Percentiles rank a stretch among this genome's conserved stretches.
phyloP scores from a whole-genome alignment of 164 flowering plant genomes.

The Annona squamosa region DNA sequence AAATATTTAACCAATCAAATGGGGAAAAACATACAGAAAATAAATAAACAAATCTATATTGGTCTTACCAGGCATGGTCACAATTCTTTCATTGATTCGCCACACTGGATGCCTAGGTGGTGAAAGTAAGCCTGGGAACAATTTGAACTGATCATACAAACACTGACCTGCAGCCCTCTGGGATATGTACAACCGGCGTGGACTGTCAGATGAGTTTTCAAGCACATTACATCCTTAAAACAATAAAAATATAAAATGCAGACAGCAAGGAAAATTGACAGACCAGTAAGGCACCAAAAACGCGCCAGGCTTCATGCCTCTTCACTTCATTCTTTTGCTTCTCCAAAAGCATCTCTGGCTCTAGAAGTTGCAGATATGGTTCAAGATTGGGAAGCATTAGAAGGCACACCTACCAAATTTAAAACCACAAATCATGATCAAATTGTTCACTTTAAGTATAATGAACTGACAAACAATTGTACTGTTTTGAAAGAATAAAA shows the following conservation, averaged over 20 bases:
- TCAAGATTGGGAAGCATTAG: constrained; percentile 90
- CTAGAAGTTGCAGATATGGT: constrained; percentile 68
- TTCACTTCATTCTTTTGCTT: constrained; percentile 76
- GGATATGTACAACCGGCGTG: not conserved
- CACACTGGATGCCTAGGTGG: constrained; percentile 37
- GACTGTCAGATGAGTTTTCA: not conserved
- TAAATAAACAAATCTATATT: no score
- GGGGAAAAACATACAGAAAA: no score
- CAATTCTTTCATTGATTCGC: constrained; percentile 38
- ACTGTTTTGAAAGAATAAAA: no score
- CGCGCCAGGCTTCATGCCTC: constrained; percentile 94
- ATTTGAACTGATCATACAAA: constrained; percentile 58
- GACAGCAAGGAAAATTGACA: constrained; percentile 11
- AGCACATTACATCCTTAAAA: not conserved
- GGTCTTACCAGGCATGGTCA: constrained; percentile 42
- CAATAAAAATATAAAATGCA: not conserved
- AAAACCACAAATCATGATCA: not conserved
- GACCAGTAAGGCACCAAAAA: constrained; percentile 86
- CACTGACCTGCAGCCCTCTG: constrained; percentile 82
- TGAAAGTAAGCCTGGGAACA: constrained; percentile 38
- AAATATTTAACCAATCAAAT: no score
- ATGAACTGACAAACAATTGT: no score
- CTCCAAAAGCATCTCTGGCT: constrained; percentile 74
- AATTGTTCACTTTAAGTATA: no score
- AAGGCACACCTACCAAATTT: constrained; percentile 49